Percentiles rank a stretch among this genome's conserved stretches.
These are phyloP conservation scores for Lachnellula subtilissima DNA, from an alignment of 2,329 filamentous ascomycete genomes.

Conservation along the genomic window DNA sequence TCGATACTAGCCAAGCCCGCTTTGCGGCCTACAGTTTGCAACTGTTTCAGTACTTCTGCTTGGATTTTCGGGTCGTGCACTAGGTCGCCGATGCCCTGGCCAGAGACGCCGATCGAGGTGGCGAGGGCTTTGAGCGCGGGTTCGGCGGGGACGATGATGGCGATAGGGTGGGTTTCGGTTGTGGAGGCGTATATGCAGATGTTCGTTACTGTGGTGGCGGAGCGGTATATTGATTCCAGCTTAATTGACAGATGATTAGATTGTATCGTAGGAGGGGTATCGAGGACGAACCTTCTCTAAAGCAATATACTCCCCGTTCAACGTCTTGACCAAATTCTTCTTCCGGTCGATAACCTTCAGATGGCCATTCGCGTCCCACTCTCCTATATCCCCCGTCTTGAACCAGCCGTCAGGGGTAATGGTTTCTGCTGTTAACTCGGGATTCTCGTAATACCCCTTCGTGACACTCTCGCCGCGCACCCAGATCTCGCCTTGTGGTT, in stretches of 20 bases:
- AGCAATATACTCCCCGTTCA: conserved; percentile 93
- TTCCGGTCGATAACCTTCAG: conserved; percentile 78
- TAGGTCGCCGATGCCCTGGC: conserved; percentile 50
- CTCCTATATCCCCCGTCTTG: conserved; percentile 80
- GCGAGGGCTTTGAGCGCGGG: conserved; percentile 56
- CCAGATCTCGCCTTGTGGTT: conserved; percentile 83
- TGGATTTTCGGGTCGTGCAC: conserved; percentile 62
- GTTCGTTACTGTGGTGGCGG: conserved; percentile 69
- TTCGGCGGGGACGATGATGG: conserved; percentile 68
- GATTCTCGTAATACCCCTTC: conserved; percentile 74
- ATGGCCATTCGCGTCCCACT: conserved; percentile 68
- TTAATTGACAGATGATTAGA: conserved; percentile 14
- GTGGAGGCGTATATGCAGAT: conserved; percentile 79
- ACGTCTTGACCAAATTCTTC: conserved; percentile 91
- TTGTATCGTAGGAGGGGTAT: conserved; percentile 25
- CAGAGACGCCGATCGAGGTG: conserved; percentile 51
- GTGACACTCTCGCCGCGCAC: conserved; percentile 74
- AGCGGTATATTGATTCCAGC: conserved; percentile 85
- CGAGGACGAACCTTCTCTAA: conserved; percentile 61
- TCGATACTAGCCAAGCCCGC: conserved; percentile 66
- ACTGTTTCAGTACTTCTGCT: conserved; percentile 56
- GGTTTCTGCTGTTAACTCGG: conserved; percentile 72
- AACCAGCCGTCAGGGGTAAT: conserved; percentile 77
- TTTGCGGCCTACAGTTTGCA: conserved; percentile 58
- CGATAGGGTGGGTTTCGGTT: conserved; percentile 70